Percentiles rank a stretch among this genome's conserved stretches.
These are phyloP conservation scores for Zygoascus sp. DNA, from an alignment of 1,139 yeast genomes.

Conservation along the genomic window DNA sequence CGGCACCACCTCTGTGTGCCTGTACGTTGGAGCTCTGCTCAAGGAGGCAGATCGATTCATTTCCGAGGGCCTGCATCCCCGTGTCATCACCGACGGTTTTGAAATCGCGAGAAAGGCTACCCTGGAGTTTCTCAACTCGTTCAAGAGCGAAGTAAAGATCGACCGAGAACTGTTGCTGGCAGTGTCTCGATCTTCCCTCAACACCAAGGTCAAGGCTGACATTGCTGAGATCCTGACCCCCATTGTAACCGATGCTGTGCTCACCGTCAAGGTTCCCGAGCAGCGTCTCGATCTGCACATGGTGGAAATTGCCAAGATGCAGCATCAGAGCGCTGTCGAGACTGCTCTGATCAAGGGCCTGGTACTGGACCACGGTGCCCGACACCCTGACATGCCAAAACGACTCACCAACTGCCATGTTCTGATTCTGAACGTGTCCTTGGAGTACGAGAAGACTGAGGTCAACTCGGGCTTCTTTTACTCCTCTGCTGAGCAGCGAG, in stretches of 20 bases:
- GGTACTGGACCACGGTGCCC: conserved; percentile 96
- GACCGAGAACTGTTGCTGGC: conserved; percentile 87
- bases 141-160: conserved; percentile 43
- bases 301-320: conserved; percentile 99
- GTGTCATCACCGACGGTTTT: conserved; percentile 92
- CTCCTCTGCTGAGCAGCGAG: conserved; percentile 94
- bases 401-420: conserved; percentile 77
- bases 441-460: conserved; percentile 97
- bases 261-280: conserved; percentile 57
- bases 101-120: conserved; percentile 80
- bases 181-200: conserved; percentile 83
- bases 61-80: conserved; percentile 93
- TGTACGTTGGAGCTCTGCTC: conserved; percentile 89
- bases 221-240: conserved; percentile 81
- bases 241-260: conserved; percentile 93
- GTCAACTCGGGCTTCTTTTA: conserved; percentile 95
- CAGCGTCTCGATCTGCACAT: conserved; percentile 79
- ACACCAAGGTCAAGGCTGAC: conserved; percentile 78
- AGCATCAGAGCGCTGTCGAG: conserved; percentile 79
- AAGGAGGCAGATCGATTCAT: conserved; percentile 92
- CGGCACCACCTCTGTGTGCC: conserved; percentile 96
- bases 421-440: conserved; percentile 83
- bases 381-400: conserved; percentile 99
- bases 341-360: conserved; percentile 83
- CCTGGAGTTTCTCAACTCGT: conserved; percentile 61